Base-by-base conservation (phyloP, 768 basidiomycete species). In the Podaxis sp. region DNA sequence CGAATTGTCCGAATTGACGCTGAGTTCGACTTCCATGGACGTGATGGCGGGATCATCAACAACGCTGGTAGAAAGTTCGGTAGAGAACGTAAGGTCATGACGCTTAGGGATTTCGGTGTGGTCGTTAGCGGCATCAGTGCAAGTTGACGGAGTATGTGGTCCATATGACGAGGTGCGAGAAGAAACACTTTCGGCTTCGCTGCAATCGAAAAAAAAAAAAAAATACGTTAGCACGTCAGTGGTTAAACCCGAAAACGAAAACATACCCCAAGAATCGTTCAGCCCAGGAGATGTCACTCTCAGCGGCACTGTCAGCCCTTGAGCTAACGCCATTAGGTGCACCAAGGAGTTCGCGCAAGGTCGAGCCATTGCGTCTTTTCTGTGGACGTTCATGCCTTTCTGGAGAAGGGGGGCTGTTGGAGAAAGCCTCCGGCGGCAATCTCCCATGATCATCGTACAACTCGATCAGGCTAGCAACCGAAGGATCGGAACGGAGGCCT, bases 261-360 rank as follows among this genome's bases (percentile, higher is more conserved):
- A 13, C 21, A 5, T 0, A 67, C 90, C 79, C 82, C 56, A 91
- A 76, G 71, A 83, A 86, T 46, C 82, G 80, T 73, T 93, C 90
- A 11, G 90, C 90, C 90, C 90, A 93, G 1, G 90, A 91, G 57
- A 93, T 90, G 65, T 92, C 90, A 5, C 89, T 85, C 69, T 90
- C 88, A 5, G 68, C 63, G 0, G 68, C 72, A 63, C 76, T 77
- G n/a, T 71, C 68, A 58, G 76, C 73, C 35, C 71, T 68, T 59
- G 77, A 72, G 28, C 61, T 64, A 25, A 63, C 57, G 59, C 73
- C 73, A 1, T 72, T 67, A 0, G 86, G 77, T 55, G 79, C 79
- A 2, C 90, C 89, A 32, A 93, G 77, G 2, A 93, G 73, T 67
- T 91, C 85, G 4, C 89, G 83, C 61, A 93, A 71, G 9, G 91